A percentile compares a stretch with the other conserved stretches of the same genome.
phyloP scores from a whole-genome alignment of 257 asterid genomes.

The Scutellaria minor region DNA sequence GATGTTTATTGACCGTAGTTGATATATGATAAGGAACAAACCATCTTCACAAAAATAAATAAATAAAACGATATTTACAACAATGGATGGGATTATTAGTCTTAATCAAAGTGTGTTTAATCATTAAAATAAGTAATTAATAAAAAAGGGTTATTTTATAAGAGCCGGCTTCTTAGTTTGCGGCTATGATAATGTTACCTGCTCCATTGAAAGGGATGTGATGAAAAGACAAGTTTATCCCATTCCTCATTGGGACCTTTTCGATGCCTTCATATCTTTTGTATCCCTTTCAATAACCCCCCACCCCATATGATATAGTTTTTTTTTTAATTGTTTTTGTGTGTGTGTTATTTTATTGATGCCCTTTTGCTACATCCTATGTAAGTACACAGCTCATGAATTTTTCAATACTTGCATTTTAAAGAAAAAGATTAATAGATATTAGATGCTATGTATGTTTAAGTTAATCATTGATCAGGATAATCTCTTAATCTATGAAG shows the following conservation, averaged over 20 bases:
- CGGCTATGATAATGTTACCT: conserved; percentile 35
- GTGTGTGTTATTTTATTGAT: no score
- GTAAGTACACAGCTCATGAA: no score
- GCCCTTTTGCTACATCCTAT: no score
- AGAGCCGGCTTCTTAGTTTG: conserved; percentile 38
- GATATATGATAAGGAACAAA: conserved; percentile 22
- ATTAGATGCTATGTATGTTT: no score
- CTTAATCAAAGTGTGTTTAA: conserved; percentile 36
- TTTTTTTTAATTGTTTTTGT: neutral
- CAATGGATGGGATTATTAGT: conserved; percentile 28
- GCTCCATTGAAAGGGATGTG: conserved; percentile 42
- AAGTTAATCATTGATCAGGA: no score
- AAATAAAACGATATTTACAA: conserved; percentile 12
- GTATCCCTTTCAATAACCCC: conserved; percentile 18
- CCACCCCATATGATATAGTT: no score
- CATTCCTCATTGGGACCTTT: conserved; percentile 14
- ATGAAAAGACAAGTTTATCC: conserved; percentile 30
- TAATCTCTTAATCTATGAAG: no score
- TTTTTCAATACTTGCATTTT: no score
- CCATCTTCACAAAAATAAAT: neutral
- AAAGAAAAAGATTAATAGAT: no score
- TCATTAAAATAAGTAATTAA: neutral
- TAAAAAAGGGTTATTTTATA: neutral
- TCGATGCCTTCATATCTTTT: conserved; percentile 19
- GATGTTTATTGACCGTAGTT: neutral